These are phyloP conservation scores for Xerocomellus amylosporus DNA, from an alignment of 768 basidiomycete species.

Conservation along the genomic window DNA sequence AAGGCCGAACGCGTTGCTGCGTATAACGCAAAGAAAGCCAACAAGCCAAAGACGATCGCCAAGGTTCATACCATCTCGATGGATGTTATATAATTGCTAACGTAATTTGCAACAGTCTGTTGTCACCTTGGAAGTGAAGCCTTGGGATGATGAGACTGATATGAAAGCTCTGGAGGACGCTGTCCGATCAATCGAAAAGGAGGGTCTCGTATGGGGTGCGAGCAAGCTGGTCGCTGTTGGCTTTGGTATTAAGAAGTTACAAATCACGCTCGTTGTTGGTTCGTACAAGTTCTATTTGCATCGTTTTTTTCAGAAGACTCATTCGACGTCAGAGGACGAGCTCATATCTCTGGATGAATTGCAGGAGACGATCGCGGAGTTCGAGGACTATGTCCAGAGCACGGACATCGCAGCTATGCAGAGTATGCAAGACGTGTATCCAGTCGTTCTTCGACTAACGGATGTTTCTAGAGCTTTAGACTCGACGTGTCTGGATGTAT, in stretches of 20 bases:
- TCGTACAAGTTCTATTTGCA: constrained; percentile 18
- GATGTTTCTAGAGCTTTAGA: constrained; percentile 23
- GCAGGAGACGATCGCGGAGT: constrained; percentile 84
- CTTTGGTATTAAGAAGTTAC: constrained; percentile 93
- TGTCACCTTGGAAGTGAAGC: constrained; percentile 97
- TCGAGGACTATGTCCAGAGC: constrained; percentile 89
- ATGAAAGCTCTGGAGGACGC: constrained; percentile 81
- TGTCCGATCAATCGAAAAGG: constrained; percentile 83
- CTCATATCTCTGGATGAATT: constrained; percentile 90
- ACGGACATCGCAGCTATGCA: constrained; percentile 93
- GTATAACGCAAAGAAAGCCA: constrained; percentile 91
- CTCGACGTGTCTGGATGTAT: constrained; percentile 1
- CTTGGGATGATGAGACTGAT: constrained; percentile 99
- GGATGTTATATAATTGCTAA: constrained; percentile 8
- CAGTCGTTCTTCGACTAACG: background rate
- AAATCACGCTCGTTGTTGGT: constrained; percentile 61
- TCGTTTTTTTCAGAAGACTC: background rate
- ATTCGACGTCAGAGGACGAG: constrained; percentile 76
- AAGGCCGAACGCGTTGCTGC: constrained; percentile 92
- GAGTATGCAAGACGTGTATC: constrained; percentile 43
- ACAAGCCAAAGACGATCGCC: constrained; percentile 81
- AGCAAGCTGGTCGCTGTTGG: constrained; percentile 92
- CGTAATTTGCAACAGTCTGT: constrained; percentile 67
- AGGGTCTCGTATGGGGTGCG: constrained; percentile 94
- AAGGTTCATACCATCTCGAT: constrained; percentile 53